Conservation (phyloP, 2,329 filamentous ascomycete genomes). For the Neocatenulostroma microsporum region DNA sequence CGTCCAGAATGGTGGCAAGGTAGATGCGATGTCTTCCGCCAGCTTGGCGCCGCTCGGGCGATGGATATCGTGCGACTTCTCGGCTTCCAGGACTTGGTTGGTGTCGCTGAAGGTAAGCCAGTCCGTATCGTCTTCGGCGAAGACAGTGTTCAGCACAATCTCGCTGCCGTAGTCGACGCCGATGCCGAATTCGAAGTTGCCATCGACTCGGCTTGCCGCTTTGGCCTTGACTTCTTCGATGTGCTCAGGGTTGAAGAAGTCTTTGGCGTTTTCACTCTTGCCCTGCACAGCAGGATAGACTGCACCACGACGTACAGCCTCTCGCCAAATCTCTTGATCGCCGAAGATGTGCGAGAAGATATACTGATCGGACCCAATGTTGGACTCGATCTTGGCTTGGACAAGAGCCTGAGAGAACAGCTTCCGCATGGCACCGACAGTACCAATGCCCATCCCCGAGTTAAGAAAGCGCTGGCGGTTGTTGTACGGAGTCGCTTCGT, state of each 20-base stretch:
- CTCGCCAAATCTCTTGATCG: slow-evolving; percentile 26
- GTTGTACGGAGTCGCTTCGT: slow-evolving; percentile 27
- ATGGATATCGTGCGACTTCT: slow-evolving; percentile 9
- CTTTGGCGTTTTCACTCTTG: slow-evolving; percentile 7
- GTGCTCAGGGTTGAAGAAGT: slow-evolving; percentile 13
- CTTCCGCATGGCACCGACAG: slow-evolving; percentile 20
- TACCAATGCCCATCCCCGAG: slow-evolving; percentile 18
- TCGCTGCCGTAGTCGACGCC: slow-evolving; percentile 23
- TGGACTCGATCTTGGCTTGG: slow-evolving; percentile 20
- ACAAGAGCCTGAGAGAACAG: slow-evolving; percentile 26
- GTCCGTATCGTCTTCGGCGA: slow-evolving; percentile 21
- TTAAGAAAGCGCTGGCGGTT: slow-evolving; percentile 38
- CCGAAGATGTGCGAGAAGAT: slow-evolving; percentile 26
- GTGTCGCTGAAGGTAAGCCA: slow-evolving; percentile 18
- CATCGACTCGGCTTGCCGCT: slow-evolving; percentile 34
- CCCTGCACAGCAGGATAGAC: background rate
- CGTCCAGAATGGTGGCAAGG: slow-evolving; percentile 18
- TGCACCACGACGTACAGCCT: slow-evolving; percentile 33
- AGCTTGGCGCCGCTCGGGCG: slow-evolving; percentile 11
- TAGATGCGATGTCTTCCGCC: slow-evolving; percentile 15
- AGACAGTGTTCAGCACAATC: slow-evolving; percentile 21
- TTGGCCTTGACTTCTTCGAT: slow-evolving; percentile 18
- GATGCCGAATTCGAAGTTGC: slow-evolving; percentile 28
- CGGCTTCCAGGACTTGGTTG: slow-evolving; percentile 11
- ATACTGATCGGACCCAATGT: slow-evolving; percentile 31